phyloP scores from a whole-genome alignment of 441 rosid species.

The Bruguiera hainesii region DNA sequence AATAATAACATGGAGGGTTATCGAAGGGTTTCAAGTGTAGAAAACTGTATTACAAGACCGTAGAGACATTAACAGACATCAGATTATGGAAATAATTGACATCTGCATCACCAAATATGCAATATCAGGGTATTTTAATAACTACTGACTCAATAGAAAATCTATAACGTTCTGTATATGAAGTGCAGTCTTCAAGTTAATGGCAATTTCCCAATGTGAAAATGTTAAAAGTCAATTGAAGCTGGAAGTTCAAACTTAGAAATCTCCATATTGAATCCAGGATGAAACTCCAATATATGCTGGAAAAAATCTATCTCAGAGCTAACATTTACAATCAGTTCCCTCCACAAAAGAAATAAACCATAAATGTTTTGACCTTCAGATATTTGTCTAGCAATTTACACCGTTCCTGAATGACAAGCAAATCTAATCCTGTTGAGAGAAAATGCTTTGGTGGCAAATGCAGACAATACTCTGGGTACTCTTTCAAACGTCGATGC shows the following conservation, averaged over 20 bases:
- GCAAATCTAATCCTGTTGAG: conserved; percentile 84
- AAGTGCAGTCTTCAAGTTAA: background rate
- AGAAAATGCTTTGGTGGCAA: conserved; percentile 98
- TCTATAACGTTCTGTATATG: background rate
- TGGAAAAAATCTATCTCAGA: conserved; percentile 6
- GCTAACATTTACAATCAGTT: conserved; percentile 8
- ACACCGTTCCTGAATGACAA: conserved; percentile 89
- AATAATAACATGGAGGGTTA: conserved; percentile 13
- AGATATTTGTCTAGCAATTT: conserved; percentile 79
- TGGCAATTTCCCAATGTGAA: background rate
- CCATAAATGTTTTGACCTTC: conserved; percentile 55
- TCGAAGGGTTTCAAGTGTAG: conserved; percentile 7
- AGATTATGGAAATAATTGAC: no score
- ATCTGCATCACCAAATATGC: no score
- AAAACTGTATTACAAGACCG: no score
- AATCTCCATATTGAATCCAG: background rate
- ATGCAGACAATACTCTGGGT: conserved; percentile 88
- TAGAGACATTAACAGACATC: no score
- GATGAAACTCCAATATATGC: background rate
- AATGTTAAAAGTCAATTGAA: background rate
- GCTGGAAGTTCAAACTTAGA: conserved; percentile 6
- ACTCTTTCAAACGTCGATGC: conserved; percentile 91
- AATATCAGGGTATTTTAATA: background rate
- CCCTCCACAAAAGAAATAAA: conserved; percentile 13
- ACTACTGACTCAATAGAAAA: background rate